Conservation (phyloP, 176 grass and related monocot species). For the Oryza coarctata region DNA sequence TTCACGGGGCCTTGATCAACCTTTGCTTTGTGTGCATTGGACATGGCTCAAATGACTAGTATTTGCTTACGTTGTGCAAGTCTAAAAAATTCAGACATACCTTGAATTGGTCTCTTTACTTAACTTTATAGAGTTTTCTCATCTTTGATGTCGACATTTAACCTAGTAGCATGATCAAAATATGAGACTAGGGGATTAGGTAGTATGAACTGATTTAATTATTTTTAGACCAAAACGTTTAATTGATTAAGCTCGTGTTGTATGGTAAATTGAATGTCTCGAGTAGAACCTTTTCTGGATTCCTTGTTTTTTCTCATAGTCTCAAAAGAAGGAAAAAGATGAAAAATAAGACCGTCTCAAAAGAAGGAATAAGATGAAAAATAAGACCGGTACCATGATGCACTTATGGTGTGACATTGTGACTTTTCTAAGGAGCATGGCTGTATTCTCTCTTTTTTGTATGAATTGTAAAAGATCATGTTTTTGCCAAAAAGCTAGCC, state of each 20-base stretch:
- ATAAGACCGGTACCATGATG: not conserved
- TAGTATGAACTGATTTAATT: not conserved
- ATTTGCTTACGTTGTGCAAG: not conserved
- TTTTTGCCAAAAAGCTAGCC: not conserved
- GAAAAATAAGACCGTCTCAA: too few relatives aligned
- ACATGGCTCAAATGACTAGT: not conserved
- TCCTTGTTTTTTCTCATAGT: not conserved
- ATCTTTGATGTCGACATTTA: conserved; percentile 10
- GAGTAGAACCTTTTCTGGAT: not conserved
- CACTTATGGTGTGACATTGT: not conserved
- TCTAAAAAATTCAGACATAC: not conserved
- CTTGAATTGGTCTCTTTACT: not conserved
- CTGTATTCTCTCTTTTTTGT: not conserved
- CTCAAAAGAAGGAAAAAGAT: too few relatives aligned
- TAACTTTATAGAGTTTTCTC: not conserved
- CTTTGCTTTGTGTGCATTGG: not conserved
- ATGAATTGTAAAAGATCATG: not conserved
- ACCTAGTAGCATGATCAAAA: not conserved
- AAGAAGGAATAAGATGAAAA: not conserved
- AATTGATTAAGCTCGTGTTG: not conserved
- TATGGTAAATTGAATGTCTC: not conserved
- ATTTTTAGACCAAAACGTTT: not conserved
- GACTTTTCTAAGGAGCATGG: not conserved
- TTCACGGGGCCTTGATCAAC: not conserved
- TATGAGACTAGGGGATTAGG: conserved; percentile 3